Base-by-base conservation (phyloP, 257 asterid genomes). In the Rubia yunnanensis region DNA sequence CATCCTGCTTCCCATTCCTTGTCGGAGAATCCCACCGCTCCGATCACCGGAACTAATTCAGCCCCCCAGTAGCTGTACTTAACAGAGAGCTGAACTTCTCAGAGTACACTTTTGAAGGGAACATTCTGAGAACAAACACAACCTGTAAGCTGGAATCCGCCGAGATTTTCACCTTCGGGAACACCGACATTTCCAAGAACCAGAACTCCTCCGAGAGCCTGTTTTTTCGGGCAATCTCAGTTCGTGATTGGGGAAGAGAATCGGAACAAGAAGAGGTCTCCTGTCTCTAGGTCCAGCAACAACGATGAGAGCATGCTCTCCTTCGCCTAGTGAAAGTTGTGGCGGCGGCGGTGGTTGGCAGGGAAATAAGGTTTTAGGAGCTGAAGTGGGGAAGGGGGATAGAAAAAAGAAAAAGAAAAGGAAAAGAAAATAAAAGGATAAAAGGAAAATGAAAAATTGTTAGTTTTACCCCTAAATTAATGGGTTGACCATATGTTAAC, bases 231-330 rank as follows among this genome's bases (percentile, higher is more conserved):
- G 6, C 72, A 67, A 34, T 70, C 81, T 0, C 60, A 53, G 34
- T 63, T 63, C 5, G 74, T 73, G 36, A 35, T 24, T 22, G 73
- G 13, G 10, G 74, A 24, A 28, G 81, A 76, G 30, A 70, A 44
- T 36, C 70, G 76, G 50, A 70, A 20, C 64, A 78, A 81, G 83
- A 89, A 79, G 35, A 72, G 76, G 35, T 79, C 97, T 4, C 72
- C 89, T 1, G 59, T 65, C n/a, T 83, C 94, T 5, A 71, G 84
- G 41, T 84, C 83, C 14, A 82, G 82, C 61, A 74, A 74, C n/a
- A n/a, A n/a, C 23, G 96, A 88, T 0, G 97, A 88, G 32, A 96
- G 94, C 2, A 83, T 86, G 83, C 82, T 86, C 46, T 91, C 98
- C 1, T 91, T 88, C 26, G 75, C 83, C 5, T 87, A n/a, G n/a